Base-by-base conservation (phyloP, 257 asterid genomes). In the Nicotiana benthamiana region DNA sequence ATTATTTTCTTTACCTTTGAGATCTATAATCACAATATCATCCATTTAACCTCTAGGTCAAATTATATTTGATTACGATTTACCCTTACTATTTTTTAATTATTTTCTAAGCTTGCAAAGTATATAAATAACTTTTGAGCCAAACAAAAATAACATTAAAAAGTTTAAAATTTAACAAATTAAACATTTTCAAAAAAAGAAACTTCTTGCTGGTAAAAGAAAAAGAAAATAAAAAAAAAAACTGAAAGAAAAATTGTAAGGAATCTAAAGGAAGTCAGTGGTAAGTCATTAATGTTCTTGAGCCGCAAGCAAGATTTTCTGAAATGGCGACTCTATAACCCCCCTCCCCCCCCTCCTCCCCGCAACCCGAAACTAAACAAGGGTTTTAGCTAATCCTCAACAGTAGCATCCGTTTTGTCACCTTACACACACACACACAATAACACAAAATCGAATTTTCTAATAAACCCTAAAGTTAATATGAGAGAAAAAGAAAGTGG, bases 401-500 rank as follows among this genome's bases (percentile, higher is more conserved):
- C 3, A 40, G 48, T 40, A 40, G 48, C 12, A 40, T 40, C 12
- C 48, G 1, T 40, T 36, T 40, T 40, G 12, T 40, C 48, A 40
- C 48, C 46, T 40, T 40, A 40, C 10, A 36, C 46, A 8, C 11
- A 52, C 16, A n/a, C 9, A 51, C 13, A 2, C 77, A 34, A 12
- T 1, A 2, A 24, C 20, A 54, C 11, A 34, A 18, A 28, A 26
- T 24, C 48, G 12, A 9, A 36, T 18, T 9, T 61, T 22, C 24
- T 62, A 20, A 61, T 53, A 75, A 56, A 56, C 56, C 66, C 72
- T 68, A 61, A 12, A 43, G 57, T 70, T 52, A 48, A 8, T 74
- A 88, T 82, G 87, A 43, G 54, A 59, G 87, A 66, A 70, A 83
- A 75, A 18, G 86, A 76, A 24, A 80, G 20, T 9, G 87, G 81